Conservation (phyloP, 441 rosid species). For the Flueggea neowawraea region DNA sequence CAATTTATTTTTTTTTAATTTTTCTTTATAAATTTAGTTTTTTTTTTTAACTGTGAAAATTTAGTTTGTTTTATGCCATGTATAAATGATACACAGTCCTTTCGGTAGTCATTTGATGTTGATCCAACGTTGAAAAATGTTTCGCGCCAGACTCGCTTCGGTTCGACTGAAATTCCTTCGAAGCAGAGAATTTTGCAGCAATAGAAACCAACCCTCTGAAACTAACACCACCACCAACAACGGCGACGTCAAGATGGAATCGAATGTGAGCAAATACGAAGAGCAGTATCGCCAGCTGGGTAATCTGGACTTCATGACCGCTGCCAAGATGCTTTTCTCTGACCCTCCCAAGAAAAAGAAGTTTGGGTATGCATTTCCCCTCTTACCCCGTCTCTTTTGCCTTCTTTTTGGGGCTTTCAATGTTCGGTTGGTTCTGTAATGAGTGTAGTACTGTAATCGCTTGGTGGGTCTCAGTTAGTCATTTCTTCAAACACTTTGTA, state of each 20-base stretch:
- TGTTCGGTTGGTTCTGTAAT: not conserved
- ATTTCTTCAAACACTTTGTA: conserved; percentile 25
- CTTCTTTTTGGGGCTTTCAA: not conserved
- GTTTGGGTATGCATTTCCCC: conserved; percentile 49
- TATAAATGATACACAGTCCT: no score
- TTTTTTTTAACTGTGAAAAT: no score
- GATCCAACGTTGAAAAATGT: conserved; percentile 21
- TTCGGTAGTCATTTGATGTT: not conserved
- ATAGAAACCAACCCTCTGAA: conserved; percentile 14
- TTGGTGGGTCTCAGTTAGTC: conserved; percentile 15
- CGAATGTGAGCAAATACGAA: conserved; percentile 34
- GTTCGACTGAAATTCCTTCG: conserved; percentile 19
- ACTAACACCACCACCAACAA: conserved; percentile 6
- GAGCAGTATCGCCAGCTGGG: conserved; percentile 58
- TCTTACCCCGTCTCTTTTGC: no score
- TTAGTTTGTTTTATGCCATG: no score
- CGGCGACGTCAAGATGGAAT: conserved; percentile 31
- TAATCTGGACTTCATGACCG: conserved; percentile 65
- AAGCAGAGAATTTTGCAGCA: conserved; percentile 27
- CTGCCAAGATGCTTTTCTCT: conserved; percentile 67
- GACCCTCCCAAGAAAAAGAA: conserved; percentile 50
- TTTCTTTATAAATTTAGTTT: no score
- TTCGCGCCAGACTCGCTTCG: conserved; percentile 37
- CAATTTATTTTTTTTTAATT: no score
- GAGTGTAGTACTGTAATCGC: not conserved